These are phyloP conservation scores for Filobasidium uniguttulatum DNA, from an alignment of 1,284 basidiomycete species.

Conservation along the genomic window DNA sequence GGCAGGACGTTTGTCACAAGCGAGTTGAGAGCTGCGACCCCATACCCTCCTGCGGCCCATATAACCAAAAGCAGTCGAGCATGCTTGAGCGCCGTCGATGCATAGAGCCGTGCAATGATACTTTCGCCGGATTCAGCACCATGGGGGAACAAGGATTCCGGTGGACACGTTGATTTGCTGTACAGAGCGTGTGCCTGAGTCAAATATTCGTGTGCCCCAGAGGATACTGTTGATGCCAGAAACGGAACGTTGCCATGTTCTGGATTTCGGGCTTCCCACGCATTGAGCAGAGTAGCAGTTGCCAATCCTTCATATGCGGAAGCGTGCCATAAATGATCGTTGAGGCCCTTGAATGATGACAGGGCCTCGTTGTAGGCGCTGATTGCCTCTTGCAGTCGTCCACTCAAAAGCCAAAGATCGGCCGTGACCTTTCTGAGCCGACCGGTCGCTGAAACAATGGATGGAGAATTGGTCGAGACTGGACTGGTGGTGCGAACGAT, in stretches of 20 bases:
- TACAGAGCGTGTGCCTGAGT: constrained; percentile 14
- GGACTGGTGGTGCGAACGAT: constrained; percentile 7
- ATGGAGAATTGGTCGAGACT: constrained; percentile 1
- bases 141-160: constrained; percentile 12
- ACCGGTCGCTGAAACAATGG: constrained; percentile 15
- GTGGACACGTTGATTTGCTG: constrained; percentile 7
- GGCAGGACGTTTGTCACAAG: constrained; percentile 26
- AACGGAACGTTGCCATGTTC: constrained; percentile 19
- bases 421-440: constrained; percentile 73
- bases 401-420: constrained; percentile 72
- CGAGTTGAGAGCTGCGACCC: constrained; percentile 53
- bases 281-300: constrained; percentile 60
- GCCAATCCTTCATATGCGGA: constrained; percentile 69
- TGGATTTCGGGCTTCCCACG: constrained; percentile 57
- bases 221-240: constrained; percentile 14
- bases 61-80: constrained; percentile 45
- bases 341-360: constrained; percentile 52
- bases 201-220: constrained; percentile 13
- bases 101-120: constrained; percentile 32
- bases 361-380: constrained; percentile 76
- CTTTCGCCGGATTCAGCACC: constrained; percentile 29
- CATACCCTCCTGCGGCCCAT: constrained; percentile 79
- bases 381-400: constrained; percentile 61
- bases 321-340: constrained; percentile 75
- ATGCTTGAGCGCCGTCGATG: constrained; percentile 28